Evolutionary conservation across 192 early-diverging fungal species (phyloP).

Genomic region (Helicostylum pulchrum): DNA sequence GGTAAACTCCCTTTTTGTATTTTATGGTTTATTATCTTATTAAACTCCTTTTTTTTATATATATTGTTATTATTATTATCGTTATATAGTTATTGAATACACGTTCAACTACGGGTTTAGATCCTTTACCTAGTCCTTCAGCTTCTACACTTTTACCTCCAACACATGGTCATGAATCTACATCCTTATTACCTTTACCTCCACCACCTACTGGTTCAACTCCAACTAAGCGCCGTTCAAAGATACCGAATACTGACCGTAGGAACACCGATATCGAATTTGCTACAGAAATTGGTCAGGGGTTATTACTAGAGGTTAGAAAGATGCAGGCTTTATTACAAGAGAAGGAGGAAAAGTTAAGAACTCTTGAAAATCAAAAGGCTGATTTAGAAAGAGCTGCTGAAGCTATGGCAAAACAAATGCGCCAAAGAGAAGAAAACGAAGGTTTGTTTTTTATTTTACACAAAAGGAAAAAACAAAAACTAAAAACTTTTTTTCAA

Average conservation of each 20-base stretch:
- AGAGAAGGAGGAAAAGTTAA: conserved; percentile 41
- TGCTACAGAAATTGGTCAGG: conserved; percentile 47
- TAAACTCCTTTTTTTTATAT: conserved; percentile 10
- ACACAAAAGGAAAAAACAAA: not conserved
- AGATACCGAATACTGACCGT: conserved; percentile 33
- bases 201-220: conserved; percentile 29
- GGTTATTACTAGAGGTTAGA: conserved; percentile 38
- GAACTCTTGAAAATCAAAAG: conserved; percentile 44
- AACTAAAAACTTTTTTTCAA: not conserved
- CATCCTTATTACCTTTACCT: conserved; percentile 20
- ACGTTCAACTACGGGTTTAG: conserved; percentile 11
- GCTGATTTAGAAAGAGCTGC: conserved; percentile 49
- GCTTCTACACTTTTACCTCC: conserved; percentile 23
- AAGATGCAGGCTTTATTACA: conserved; percentile 42
- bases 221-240: conserved; percentile 36
- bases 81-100: conserved; percentile 10
- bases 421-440: conserved; percentile 50
- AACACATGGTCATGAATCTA: conserved; percentile 7
- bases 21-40: not conserved
- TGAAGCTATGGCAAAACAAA: conserved; percentile 47
- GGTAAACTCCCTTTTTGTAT: conserved; percentile 9
- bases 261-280: conserved; percentile 45
- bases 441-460: conserved; percentile 45
- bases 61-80: not conserved
- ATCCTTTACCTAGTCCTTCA: conserved; percentile 34